Percentiles rank a stretch among this genome's conserved stretches.
Evolutionary conservation across 805 yeast genomes (phyloP).

Genomic region (Pichia kluyveri): DNA sequence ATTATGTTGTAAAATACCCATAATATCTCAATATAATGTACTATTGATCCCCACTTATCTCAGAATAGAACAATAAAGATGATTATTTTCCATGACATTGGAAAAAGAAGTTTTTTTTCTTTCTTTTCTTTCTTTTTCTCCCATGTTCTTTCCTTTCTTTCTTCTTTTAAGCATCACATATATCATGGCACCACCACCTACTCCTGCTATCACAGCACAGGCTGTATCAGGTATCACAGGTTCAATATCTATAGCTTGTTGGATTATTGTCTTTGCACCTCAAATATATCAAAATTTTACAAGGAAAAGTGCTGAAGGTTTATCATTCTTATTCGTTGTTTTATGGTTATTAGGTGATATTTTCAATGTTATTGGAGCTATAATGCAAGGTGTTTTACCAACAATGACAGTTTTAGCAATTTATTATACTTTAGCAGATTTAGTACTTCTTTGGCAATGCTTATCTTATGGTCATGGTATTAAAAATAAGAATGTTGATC

Average conservation of each 20-base stretch:
- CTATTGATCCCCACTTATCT: not conserved
- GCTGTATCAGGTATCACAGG: slow-evolving; percentile 74
- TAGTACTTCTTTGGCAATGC: slow-evolving; percentile 77
- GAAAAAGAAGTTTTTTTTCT: not conserved
- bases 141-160: no score
- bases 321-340: slow-evolving; percentile 76
- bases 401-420: slow-evolving; percentile 91
- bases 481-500: slow-evolving; percentile 41
- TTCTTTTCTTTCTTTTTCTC: no score
- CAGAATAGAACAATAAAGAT: no score
- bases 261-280: slow-evolving; percentile 97
- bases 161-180: no score
- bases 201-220: slow-evolving; percentile 55
- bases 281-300: slow-evolving; percentile 88
- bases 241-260: slow-evolving; percentile 90
- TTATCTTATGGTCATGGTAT: slow-evolving; percentile 61
- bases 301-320: slow-evolving; percentile 82
- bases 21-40: no score
- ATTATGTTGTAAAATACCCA: no score
- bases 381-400: slow-evolving; percentile 82
- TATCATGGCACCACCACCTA: slow-evolving; percentile 51
- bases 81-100: no score
- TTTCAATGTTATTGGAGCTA: slow-evolving; percentile 86
- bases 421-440: slow-evolving; percentile 87
- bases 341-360: slow-evolving; percentile 93